Base-by-base conservation (phyloP, 345 rosid genomes). In the Corymbia maculata region DNA sequence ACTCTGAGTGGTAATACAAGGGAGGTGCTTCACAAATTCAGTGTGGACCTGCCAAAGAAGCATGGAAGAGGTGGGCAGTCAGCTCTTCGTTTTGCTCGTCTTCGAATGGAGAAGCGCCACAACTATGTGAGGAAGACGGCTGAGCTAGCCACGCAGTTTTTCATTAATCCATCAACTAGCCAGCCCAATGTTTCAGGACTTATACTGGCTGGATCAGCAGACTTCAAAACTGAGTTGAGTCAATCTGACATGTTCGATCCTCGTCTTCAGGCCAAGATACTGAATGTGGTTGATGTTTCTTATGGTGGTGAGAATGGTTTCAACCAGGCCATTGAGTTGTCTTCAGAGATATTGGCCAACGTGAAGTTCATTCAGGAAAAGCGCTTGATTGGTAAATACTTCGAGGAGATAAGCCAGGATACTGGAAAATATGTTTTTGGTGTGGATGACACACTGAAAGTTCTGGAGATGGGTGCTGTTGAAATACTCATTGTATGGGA, bases 61-160 rank as follows among this genome's bases (percentile, higher is more conserved):
- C 97, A 95, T 66, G 97, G 97, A 22, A 94, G 97, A 90, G 97
- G 97, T 91, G 97, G 97, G 30, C 97, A 95, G 89, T 94, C 96
- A 86, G 97, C 97, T 44, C 95, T 94, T 88, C 95, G 96, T n/a
- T 95, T 95, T 93, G 96, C 97, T 86, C 93, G 97, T 51, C 95
- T 95, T 89, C 93, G 97, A 13, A 95, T 94, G 95, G 97, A 95
- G 90, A 95, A 95, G 92, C 97, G 97, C 75, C 97, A 95, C 93
- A 95, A 95, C 89, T 95, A 95, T 95, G 97, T 94, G 59, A 91
- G 97, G 91, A 95, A 95, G 92, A 94, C 97, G 7, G 97, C 97
- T 28, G 97, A 95, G 89, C 95, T 95, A 85, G 96, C 97, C 45
- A 95, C 97, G 9, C 96, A 95, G 80, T 95, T 92, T 86, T 95